phyloP scores from a whole-genome alignment of 257 asterid species.

The Przewalskia tangutica region DNA sequence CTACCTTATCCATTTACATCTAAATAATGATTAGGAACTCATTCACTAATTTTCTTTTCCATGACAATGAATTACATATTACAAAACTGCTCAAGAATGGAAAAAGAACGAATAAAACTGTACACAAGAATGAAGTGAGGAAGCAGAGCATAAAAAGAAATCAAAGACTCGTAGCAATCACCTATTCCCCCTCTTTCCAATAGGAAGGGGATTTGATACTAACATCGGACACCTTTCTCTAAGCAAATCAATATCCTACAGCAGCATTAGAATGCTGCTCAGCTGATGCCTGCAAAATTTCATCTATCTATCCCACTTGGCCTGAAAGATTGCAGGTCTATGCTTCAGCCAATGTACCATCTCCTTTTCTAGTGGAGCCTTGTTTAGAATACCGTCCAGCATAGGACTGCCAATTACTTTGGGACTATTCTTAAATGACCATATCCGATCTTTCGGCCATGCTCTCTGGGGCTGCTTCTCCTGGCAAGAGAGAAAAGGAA shows the following conservation, averaged over 20 bases:
- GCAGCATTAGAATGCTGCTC: constrained; percentile 18
- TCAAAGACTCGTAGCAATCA: background rate
- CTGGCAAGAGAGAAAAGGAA: constrained; percentile 21
- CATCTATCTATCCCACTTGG: constrained; percentile 91
- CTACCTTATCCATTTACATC: constrained; percentile 15
- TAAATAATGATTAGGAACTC: constrained; percentile 7
- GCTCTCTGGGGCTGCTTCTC: constrained; percentile 86
- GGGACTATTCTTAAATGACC: constrained; percentile 64
- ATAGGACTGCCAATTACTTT: constrained; percentile 79
- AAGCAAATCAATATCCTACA: constrained; percentile 4
- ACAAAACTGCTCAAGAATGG: constrained; percentile 30
- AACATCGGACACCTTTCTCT: background rate
- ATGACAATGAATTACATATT: constrained; percentile 45
- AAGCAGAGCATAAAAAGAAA: constrained; percentile 15
- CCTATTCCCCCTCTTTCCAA: background rate
- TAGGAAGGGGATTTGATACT: background rate
- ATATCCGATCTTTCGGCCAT: constrained; percentile 88
- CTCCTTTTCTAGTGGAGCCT: constrained; percentile 53
- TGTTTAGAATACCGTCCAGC: constrained; percentile 63
- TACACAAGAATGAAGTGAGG: constrained; percentile 60
- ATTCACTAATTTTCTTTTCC: constrained; percentile 13
- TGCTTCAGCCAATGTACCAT: constrained; percentile 85
- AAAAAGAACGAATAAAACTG: constrained; percentile 33
- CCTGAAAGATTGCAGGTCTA: constrained; percentile 67
- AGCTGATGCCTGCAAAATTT: constrained; percentile 36